phyloP scores from a whole-genome alignment of 805 yeast genomes.

The Saccharomyces eubayanus region DNA sequence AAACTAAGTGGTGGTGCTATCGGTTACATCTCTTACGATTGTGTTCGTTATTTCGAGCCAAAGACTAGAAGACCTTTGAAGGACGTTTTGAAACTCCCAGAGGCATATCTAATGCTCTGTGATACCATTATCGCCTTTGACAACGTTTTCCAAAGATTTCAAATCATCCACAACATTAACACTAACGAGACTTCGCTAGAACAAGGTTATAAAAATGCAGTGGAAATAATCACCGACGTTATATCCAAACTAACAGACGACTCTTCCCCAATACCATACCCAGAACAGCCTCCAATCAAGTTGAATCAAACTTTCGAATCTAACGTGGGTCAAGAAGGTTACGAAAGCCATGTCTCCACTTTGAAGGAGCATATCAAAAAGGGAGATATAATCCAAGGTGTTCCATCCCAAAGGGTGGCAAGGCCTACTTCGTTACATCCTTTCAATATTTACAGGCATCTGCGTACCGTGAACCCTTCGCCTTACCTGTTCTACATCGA shows the following conservation, averaged over 20 bases:
- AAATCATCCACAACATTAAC: constrained; percentile 73
- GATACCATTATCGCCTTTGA: constrained; percentile 89
- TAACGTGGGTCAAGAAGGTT: constrained; percentile 90
- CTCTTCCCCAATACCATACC: constrained; percentile 43
- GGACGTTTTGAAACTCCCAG: constrained; percentile 82
- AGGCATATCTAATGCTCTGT: constrained; percentile 83
- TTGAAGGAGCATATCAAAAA: constrained; percentile 74
- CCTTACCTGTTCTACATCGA: constrained; percentile 95
- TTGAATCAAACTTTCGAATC: constrained; percentile 66
- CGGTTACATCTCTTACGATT: constrained; percentile 93
- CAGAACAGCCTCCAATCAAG: constrained; percentile 67
- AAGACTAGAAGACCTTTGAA: constrained; percentile 64
- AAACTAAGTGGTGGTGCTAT: constrained; percentile 90
- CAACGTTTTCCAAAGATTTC: constrained; percentile 88
- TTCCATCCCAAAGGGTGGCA: constrained; percentile 94
- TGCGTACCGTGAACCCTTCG: constrained; percentile 93
- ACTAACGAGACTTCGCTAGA: constrained; percentile 32
- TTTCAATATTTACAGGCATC: constrained; percentile 88
- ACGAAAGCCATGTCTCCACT: constrained; percentile 67
- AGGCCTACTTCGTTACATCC: constrained; percentile 95
- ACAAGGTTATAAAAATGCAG: constrained; percentile 46
- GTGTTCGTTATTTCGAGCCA: constrained; percentile 95
- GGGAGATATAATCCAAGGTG: constrained; percentile 96
- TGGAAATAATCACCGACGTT: constrained; percentile 48
- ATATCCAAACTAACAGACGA: constrained; percentile 42